Evolutionary conservation across 2,329 filamentous ascomycete species (phyloP).

Genomic region (Berkeleyomyces rouxiae): DNA sequence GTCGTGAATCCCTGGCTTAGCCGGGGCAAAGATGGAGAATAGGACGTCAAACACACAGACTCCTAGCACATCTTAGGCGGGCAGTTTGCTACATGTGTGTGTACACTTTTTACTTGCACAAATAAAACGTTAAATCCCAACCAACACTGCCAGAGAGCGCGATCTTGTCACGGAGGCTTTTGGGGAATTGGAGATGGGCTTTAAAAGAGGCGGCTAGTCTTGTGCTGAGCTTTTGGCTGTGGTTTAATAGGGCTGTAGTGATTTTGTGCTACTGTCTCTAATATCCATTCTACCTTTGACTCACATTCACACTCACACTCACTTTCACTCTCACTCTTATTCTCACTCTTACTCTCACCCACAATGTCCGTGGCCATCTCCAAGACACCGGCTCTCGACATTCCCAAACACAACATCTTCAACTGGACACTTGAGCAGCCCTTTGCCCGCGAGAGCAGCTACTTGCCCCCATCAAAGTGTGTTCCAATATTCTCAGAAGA

Average conservation of each 20-base stretch:
- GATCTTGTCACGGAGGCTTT: background rate
- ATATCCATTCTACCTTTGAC: too few relatives aligned
- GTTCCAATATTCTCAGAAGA: conserved; percentile 21
- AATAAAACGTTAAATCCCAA: background rate
- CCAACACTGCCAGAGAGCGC: background rate
- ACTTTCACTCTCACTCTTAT: background rate
- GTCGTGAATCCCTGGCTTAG: too few relatives aligned
- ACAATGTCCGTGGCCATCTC: conserved; percentile 1
- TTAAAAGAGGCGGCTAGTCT: background rate
- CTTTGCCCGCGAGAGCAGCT: conserved; percentile 20
- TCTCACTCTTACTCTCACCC: conserved; percentile 15
- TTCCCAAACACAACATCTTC: conserved; percentile 21
- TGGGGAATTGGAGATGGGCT: background rate
- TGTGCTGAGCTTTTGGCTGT: background rate
- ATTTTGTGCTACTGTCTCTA: background rate
- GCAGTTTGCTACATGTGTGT: too few relatives aligned
- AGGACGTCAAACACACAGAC: too few relatives aligned
- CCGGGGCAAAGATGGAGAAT: too few relatives aligned
- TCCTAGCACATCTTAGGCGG: too few relatives aligned
- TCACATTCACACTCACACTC: background rate
- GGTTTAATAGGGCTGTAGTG: background rate
- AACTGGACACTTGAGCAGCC: conserved; percentile 24
- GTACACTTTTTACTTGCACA: too few relatives aligned
- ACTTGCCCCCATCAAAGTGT: conserved; percentile 18
- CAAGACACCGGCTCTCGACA: background rate